A percentile compares a stretch with the other conserved stretches of the same genome.
Evolutionary conservation across 2,329 filamentous ascomycete genomes (phyloP).

Genomic region (Fusarium guadeloupense): DNA sequence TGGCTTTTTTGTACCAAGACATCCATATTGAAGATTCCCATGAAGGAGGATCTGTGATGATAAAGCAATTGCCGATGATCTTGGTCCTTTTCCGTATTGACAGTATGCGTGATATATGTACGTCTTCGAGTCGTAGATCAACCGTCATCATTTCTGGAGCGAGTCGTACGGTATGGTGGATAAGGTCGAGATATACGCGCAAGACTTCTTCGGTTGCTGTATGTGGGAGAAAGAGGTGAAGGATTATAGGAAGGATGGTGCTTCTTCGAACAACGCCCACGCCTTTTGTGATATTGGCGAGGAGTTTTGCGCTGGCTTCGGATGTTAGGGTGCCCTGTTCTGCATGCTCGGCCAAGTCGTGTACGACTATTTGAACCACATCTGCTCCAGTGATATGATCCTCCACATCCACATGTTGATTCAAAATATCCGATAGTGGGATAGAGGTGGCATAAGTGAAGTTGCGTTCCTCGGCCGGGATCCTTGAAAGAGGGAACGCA

Average conservation of each 20-base stretch:
- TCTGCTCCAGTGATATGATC: constrained; percentile 73
- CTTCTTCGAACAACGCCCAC: constrained; percentile 70
- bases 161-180: constrained; percentile 68
- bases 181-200: constrained; percentile 61
- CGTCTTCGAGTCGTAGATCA: constrained; percentile 66
- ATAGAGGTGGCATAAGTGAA: constrained; percentile 76
- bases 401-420: constrained; percentile 66
- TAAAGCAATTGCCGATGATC: constrained; percentile 66
- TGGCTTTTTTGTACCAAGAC: constrained; percentile 66
- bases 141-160: constrained; percentile 71
- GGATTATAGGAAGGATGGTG: constrained; percentile 68
- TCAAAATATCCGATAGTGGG: constrained; percentile 64
- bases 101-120: constrained; percentile 60
- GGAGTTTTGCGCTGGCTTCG: constrained; percentile 46
- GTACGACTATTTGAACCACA: constrained; percentile 69
- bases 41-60: constrained; percentile 52
- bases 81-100: constrained; percentile 64
- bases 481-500: constrained; percentile 70
- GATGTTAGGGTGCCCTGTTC: constrained; percentile 27
- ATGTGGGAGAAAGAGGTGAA: constrained; percentile 56
- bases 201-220: constrained; percentile 34
- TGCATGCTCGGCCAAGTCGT: constrained; percentile 21
- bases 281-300: constrained; percentile 64
- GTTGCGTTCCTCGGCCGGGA: constrained; percentile 66
- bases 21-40: constrained; percentile 68